Percentiles rank a stretch among this genome's conserved stretches.
Evolutionary conservation across 2,329 filamentous ascomycete species (phyloP).

Genomic region (Aspergillus hortae): DNA sequence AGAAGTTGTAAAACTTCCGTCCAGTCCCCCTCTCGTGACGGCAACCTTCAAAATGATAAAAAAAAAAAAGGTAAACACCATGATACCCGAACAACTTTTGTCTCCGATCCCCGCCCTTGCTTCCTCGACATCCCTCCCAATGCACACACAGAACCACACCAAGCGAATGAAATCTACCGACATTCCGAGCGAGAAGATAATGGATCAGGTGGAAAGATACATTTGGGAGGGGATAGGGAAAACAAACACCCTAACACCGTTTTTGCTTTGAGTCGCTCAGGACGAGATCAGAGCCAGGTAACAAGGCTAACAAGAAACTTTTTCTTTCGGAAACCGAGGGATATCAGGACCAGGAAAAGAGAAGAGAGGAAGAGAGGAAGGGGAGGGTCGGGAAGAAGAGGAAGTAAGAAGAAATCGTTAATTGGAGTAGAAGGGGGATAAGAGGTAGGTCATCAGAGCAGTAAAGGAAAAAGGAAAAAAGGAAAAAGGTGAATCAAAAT

Average conservation of each 20-base stretch:
- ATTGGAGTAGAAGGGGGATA: constrained; percentile 16
- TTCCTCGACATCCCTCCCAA: too few relatives aligned
- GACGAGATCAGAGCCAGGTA: constrained; percentile 26
- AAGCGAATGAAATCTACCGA: not conserved
- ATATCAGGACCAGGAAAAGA: constrained; percentile 38
- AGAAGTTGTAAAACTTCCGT: constrained; percentile 17
- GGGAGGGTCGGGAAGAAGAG: constrained; percentile 14
- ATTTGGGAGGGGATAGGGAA: constrained; percentile 1
- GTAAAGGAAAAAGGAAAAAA: constrained; percentile 29
- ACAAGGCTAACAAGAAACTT: constrained; percentile 36
- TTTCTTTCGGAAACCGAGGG: constrained; percentile 40
- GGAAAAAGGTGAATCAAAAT: constrained; percentile 29
- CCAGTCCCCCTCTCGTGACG: constrained; percentile 22
- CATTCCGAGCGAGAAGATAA: not conserved
- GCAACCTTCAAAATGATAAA: constrained; percentile 7
- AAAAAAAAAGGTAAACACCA: constrained; percentile 4
- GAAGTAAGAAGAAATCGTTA: constrained; percentile 21
- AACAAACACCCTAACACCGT: constrained; percentile 15
- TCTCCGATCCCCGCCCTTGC: constrained; percentile 16
- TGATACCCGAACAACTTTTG: constrained; percentile 22
- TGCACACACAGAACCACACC: too few relatives aligned
- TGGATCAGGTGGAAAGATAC: not conserved
- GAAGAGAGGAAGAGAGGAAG: constrained; percentile 19
- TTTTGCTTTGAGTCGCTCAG: constrained; percentile 25
- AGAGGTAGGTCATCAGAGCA: constrained; percentile 31